Evolutionary conservation across 257 asterid species (phyloP), one percentile per base, ranked within the genome.

Genomic region (Asclepias syriaca): DNA sequence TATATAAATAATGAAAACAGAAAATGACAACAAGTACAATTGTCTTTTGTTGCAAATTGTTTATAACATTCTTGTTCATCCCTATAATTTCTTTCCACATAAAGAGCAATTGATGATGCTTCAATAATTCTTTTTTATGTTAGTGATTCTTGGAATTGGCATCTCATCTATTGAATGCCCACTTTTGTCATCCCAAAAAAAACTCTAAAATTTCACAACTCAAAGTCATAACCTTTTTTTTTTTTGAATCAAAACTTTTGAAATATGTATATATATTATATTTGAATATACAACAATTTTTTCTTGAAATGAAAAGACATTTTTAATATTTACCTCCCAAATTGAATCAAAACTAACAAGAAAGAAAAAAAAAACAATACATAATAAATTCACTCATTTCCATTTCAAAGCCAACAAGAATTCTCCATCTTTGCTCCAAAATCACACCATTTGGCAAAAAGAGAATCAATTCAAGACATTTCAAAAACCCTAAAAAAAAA

Each of bases 321-420:
- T 54, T 54, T 53, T 7, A 19, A 60, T n/a, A 54, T 32, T 40
- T 74, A 14, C 21, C 59, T 59, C 37, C 27, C 55, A 48, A 75
- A 69, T 21, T 37, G 56, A 48, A 67, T 49, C 24, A 54, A 64
- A 21, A 43, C 48, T 43, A 6, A 43, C 11, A 43, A 43, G 48
- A 43, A 40, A 9, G 10, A 7, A 40, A 40, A 40, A 4, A 0
- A 39, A 40, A 40, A 58, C 3, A 69, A 18, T 16, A 48, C 21
- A 76, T 40, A 43, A 76, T 40, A 43, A 70, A 16, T 16, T 68
- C 59, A 68, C 56, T 50, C 43, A 60, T 70, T 76, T 55, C 72
- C 80, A 76, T 61, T 64, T 76, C 72, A 64, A 76, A 76, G 11
- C 75, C 75, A 70, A 64, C 75, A 64, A 64, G 15, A 13, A 64